phyloP scores from a whole-genome alignment of 495 filamentous ascomycete genomes.

The Penicillium diatomitis region DNA sequence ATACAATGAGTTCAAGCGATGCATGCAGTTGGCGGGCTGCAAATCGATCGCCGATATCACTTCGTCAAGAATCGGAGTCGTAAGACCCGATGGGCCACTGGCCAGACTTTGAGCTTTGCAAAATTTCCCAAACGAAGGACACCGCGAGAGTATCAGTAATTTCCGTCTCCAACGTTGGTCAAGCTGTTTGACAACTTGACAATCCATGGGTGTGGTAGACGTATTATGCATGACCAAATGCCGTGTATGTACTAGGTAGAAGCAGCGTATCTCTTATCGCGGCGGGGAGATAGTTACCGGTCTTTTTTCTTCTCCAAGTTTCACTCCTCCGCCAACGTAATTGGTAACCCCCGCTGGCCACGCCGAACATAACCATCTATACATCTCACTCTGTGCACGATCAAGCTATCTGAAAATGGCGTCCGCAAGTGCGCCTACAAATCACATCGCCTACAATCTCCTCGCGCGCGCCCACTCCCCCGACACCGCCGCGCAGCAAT shows the following conservation, averaged over 20 bases:
- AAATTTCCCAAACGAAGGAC: neutral
- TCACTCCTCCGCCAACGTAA: neutral
- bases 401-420: slow-evolving; percentile 12
- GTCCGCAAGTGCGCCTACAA: slow-evolving; percentile 21
- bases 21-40: slow-evolving; percentile 44
- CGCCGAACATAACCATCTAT: neutral
- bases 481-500: slow-evolving; percentile 56
- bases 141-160: too few relatives aligned
- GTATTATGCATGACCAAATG: too few relatives aligned
- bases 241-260: too few relatives aligned
- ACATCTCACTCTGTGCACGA: neutral
- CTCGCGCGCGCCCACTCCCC: slow-evolving; percentile 69
- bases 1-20: slow-evolving; percentile 40
- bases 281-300: neutral
- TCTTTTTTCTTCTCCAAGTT: slow-evolving; percentile 10
- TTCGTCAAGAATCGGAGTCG: slow-evolving; percentile 25
- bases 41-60: slow-evolving; percentile 38
- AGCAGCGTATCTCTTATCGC: slow-evolving; percentile 11
- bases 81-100: slow-evolving; percentile 31
- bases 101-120: slow-evolving; percentile 18
- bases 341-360: slow-evolving; percentile 1
- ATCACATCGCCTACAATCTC: slow-evolving; percentile 54
- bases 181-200: too few relatives aligned
- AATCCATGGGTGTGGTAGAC: neutral
- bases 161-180: neutral